These are phyloP conservation scores for Colletotrichum musicola DNA, from an alignment of 2,329 filamentous ascomycete genomes.

Conservation along the genomic window DNA sequence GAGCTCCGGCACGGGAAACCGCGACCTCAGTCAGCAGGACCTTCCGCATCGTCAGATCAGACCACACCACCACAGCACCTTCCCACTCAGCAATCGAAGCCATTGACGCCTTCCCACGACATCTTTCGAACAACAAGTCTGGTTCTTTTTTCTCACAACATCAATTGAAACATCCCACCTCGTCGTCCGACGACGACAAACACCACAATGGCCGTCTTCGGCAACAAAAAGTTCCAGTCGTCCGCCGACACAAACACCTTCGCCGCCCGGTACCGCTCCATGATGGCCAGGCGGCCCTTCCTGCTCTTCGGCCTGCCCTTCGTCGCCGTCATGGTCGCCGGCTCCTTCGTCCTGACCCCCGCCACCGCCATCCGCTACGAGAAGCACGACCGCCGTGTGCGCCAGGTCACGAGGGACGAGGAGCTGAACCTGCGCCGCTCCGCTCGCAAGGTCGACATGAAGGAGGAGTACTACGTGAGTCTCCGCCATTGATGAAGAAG, in stretches of 20 bases:
- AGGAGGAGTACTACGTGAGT: slow-evolving; percentile 89
- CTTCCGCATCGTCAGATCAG: slow-evolving; percentile 17
- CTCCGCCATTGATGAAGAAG: background rate
- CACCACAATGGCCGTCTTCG: slow-evolving; percentile 72
- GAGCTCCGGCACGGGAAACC: slow-evolving; percentile 2
- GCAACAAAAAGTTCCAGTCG: slow-evolving; percentile 77
- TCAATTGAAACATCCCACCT: background rate
- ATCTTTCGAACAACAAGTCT: background rate
- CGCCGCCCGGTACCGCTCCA: slow-evolving; percentile 80
- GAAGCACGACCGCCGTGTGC: slow-evolving; percentile 89
- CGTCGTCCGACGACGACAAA: slow-evolving; percentile 5
- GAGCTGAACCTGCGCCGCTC: slow-evolving; percentile 83
- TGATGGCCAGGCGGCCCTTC: slow-evolving; percentile 86
- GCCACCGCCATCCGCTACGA: slow-evolving; percentile 96
- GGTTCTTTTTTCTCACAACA: background rate
- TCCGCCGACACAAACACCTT: slow-evolving; percentile 75
- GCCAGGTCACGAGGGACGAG: slow-evolving; percentile 87
- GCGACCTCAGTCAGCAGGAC: slow-evolving; percentile 3
- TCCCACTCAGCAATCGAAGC: background rate
- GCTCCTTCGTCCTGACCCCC: slow-evolving; percentile 93
- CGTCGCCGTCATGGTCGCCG: slow-evolving; percentile 87
- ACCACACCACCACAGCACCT: background rate
- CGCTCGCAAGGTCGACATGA: slow-evolving; percentile 80
- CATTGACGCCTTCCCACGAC: slow-evolving; percentile 1
- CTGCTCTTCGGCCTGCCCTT: slow-evolving; percentile 95